A percentile compares a stretch with the other conserved stretches of the same genome.
Evolutionary conservation across 805 yeast species (phyloP).

Genomic region (Myxozyma udenii): DNA sequence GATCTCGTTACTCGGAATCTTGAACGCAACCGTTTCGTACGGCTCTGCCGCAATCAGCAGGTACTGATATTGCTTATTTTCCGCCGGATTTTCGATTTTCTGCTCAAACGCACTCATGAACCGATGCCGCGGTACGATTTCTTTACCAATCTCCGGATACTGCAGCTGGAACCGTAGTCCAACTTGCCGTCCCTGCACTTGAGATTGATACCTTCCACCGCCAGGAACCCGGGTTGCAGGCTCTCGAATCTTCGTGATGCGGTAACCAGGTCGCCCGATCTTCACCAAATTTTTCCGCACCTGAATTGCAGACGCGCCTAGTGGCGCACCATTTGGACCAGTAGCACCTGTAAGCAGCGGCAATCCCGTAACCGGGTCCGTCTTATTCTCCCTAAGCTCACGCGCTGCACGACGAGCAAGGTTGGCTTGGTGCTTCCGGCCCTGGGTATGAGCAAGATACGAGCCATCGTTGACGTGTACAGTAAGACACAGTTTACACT

Average conservation of each 20-base stretch:
- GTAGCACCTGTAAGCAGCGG: slow-evolving; percentile 8
- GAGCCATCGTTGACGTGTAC: slow-evolving; percentile 76
- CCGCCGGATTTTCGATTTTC: slow-evolving; percentile 47
- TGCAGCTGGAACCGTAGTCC: slow-evolving; percentile 68
- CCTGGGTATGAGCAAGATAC: slow-evolving; percentile 79
- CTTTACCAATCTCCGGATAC: slow-evolving; percentile 48
- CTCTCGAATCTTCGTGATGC: slow-evolving; percentile 66
- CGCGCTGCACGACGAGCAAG: slow-evolving; percentile 55
- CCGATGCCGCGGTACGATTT: slow-evolving; percentile 60
- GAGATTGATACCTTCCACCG: too few species aligned
- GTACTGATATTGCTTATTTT: slow-evolving; percentile 55
- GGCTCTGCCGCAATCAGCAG: slow-evolving; percentile 85
- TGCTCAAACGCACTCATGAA: slow-evolving; percentile 78
- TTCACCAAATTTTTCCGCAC: slow-evolving; percentile 51
- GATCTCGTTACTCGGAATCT: slow-evolving; percentile 61
- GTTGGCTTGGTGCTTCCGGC: slow-evolving; percentile 75
- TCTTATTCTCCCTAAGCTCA: slow-evolving; percentile 31
- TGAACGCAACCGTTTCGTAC: slow-evolving; percentile 74
- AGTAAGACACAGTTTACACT: slow-evolving; percentile 81
- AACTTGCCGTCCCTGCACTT: too few species aligned
- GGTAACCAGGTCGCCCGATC: slow-evolving; percentile 73
- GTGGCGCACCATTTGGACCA: slow-evolving; percentile 20
- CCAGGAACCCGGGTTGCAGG: too few species aligned
- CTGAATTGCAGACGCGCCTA: slow-evolving; percentile 39
- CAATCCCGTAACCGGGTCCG: slow-evolving; percentile 19